phyloP scores from a whole-genome alignment of 2,329 filamentous ascomycete species.

The Beauveria sp. region DNA sequence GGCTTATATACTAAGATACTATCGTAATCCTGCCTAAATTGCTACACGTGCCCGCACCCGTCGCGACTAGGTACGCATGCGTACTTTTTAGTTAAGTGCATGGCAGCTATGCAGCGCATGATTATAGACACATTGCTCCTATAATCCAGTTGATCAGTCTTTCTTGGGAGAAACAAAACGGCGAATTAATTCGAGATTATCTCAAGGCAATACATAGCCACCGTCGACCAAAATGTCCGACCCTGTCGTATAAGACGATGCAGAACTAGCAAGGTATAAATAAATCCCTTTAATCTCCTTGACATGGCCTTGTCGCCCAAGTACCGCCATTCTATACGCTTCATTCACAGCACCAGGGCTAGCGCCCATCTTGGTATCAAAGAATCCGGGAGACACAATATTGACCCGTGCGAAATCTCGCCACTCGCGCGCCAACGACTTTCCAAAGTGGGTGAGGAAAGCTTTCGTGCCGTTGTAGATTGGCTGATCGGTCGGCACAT shows the following conservation, averaged over 20 bases:
- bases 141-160: too few species aligned
- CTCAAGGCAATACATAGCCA: slow-evolving; percentile 23
- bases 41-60: too few species aligned
- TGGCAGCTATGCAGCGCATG: too few species aligned
- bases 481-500: slow-evolving; percentile 44
- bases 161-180: too few species aligned
- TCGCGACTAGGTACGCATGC: too few species aligned
- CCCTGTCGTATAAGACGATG: slow-evolving; percentile 42
- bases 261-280: slow-evolving; percentile 44
- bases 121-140: too few species aligned
- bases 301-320: slow-evolving; percentile 10
- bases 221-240: slow-evolving; percentile 40
- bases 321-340: slow-evolving; percentile 38
- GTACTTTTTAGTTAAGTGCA: too few species aligned
- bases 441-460: slow-evolving; percentile 47
- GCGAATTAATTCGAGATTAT: too few species aligned
- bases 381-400: slow-evolving; percentile 31
- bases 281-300: slow-evolving; percentile 26
- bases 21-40: too few species aligned
- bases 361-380: slow-evolving; percentile 55
- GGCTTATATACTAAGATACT: too few species aligned
- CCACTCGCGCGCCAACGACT: slow-evolving; percentile 49
- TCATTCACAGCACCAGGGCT: slow-evolving; percentile 35
- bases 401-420: slow-evolving; percentile 50
- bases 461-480: slow-evolving; percentile 52